Percentiles rank a stretch among this genome's conserved stretches.
These are phyloP conservation scores for Epicoccum sorghinum DNA, from an alignment of 2,329 filamentous ascomycete species.

Conservation along the genomic window DNA sequence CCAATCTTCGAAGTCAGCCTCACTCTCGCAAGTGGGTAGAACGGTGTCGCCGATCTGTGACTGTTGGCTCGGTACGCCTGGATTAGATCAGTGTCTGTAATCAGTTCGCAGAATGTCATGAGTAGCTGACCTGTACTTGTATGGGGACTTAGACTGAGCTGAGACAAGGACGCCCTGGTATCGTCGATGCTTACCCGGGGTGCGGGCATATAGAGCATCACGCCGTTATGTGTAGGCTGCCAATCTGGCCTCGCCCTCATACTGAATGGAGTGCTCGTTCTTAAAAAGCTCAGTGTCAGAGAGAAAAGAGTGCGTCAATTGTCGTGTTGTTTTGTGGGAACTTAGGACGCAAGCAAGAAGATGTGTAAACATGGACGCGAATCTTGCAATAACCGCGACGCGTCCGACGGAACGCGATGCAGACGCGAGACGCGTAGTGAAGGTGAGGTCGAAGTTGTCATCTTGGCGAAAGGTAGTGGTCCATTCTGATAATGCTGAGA, in stretches of 20 bases:
- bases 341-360: too few relatives aligned
- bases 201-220: conserved; percentile 1
- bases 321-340: too few relatives aligned
- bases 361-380: too few relatives aligned
- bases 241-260: neutral
- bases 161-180: neutral
- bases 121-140: too few relatives aligned
- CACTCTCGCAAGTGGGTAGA: neutral
- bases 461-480: neutral
- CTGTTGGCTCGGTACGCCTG: neutral
- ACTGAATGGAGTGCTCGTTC: neutral
- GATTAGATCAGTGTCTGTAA: neutral
- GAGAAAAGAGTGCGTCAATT: too few relatives aligned
- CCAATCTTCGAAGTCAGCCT: neutral
- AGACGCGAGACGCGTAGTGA: conserved; percentile 6
- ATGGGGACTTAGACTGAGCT: neutral
- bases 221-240: neutral
- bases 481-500: neutral
- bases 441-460: conserved; percentile 1
- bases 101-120: too few relatives aligned
- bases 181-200: neutral
- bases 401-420: neutral
- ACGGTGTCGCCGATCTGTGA: neutral
- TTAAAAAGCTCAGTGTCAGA: neutral
- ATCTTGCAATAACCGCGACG: neutral